Evolutionary conservation across 2,329 filamentous ascomycete species (phyloP).

Genomic region (Boeremia lycopersici): DNA sequence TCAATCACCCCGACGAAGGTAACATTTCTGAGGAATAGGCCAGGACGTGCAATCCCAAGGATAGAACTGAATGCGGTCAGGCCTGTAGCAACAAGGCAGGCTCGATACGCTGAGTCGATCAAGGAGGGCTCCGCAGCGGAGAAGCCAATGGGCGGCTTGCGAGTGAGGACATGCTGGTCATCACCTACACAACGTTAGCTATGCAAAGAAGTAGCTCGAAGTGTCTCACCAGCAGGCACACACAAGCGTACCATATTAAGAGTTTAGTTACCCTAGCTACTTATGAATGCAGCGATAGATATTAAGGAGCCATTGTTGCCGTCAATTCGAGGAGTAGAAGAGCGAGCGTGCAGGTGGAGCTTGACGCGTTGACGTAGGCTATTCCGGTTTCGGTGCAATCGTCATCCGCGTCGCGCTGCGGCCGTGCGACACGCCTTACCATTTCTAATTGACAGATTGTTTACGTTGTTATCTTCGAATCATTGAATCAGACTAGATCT

Average conservation of each 20-base stretch:
- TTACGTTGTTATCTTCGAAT: too few species aligned
- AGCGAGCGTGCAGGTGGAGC: not conserved
- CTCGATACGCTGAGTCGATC: constrained; percentile 12
- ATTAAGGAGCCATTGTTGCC: not conserved
- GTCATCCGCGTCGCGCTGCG: constrained; percentile 5
- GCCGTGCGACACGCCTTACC: not conserved
- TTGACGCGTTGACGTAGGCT: constrained; percentile 17
- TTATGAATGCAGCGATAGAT: not conserved
- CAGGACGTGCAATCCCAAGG: constrained; percentile 23
- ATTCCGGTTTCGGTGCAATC: constrained; percentile 9
- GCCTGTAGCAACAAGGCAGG: constrained; percentile 14
- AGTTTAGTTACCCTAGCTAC: not conserved
- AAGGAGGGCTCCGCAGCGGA: constrained; percentile 14
- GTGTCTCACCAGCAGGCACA: constrained; percentile 27
- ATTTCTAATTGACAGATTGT: too few species aligned
- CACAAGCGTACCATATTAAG: constrained; percentile 31
- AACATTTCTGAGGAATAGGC: constrained; percentile 21
- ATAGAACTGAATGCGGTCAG: constrained; percentile 21
- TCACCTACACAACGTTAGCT: constrained; percentile 26
- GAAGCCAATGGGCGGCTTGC: constrained; percentile 7
- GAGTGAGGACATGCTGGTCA: constrained; percentile 23
- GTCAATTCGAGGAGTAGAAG: not conserved
- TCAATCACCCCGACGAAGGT: constrained; percentile 18
- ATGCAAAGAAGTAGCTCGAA: not conserved
- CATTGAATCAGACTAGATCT: too few species aligned